Evolutionary conservation across 352 stramenopile species (phyloP).

Genomic region (Pythium volutum): DNA sequence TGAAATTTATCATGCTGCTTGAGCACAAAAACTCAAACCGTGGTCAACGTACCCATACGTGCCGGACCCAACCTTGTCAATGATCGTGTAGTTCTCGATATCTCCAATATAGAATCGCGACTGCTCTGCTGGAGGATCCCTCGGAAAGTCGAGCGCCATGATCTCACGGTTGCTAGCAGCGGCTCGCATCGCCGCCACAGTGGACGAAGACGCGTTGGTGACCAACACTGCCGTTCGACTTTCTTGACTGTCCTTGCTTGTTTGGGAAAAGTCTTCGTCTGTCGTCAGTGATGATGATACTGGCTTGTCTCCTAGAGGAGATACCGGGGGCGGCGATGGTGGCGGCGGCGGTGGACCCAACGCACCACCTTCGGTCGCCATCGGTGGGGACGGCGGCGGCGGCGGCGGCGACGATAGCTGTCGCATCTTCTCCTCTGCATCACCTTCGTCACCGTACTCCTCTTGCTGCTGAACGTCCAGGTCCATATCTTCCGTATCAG

Average conservation of each 20-base stretch:
- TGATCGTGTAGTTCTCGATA: constrained; percentile 87
- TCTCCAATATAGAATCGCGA: constrained; percentile 80
- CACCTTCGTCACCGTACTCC: constrained; percentile 29
- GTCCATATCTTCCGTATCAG: constrained; percentile 23
- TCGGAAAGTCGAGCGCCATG: constrained; percentile 38
- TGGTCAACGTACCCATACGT: constrained; percentile 72
- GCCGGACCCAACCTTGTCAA: constrained; percentile 83
- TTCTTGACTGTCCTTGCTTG: constrained; percentile 18
- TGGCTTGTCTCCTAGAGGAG: constrained; percentile 39
- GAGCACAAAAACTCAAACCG: not conserved
- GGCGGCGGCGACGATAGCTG: constrained; percentile 32
- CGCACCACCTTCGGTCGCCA: constrained; percentile 27
- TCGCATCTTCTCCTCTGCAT: constrained; percentile 10
- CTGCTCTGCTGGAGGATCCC: constrained; percentile 37
- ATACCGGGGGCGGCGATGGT: constrained; percentile 56
- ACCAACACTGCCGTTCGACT: constrained; percentile 17
- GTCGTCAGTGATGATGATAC: constrained; percentile 5
- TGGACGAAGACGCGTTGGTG: constrained; percentile 37
- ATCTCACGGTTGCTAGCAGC: constrained; percentile 75
- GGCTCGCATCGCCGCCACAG: constrained; percentile 69
- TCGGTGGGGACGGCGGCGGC: constrained; percentile 37
- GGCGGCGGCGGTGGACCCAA: constrained; percentile 41
- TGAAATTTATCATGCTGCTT: not conserved
- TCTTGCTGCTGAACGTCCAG: constrained; percentile 14
- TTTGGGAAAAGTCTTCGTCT: constrained; percentile 20